These are phyloP conservation scores for Astrocystis sublimbata DNA, from an alignment of 495 filamentous ascomycete genomes.

Conservation along the genomic window DNA sequence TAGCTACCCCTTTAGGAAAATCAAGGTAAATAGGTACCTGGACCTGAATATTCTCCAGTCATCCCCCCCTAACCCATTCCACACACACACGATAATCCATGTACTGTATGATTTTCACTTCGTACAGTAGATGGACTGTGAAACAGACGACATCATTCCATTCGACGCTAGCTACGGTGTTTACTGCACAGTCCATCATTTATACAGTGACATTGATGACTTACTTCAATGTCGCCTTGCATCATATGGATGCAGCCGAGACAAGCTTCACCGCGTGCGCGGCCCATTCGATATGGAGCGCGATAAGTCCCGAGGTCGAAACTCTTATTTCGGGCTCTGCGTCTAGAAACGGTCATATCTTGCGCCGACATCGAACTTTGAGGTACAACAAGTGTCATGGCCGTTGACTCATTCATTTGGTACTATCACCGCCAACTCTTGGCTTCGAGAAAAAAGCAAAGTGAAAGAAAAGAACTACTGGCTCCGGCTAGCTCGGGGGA, in stretches of 20 bases:
- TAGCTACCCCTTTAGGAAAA: slow-evolving; percentile 16
- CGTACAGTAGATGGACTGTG: not conserved
- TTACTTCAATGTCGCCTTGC: slow-evolving; percentile 11
- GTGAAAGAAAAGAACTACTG: not conserved
- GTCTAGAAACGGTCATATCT: slow-evolving; percentile 9
- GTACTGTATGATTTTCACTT: not conserved
- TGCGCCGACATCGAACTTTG: slow-evolving; percentile 15
- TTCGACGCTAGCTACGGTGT: slow-evolving; percentile 2
- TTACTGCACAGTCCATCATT: slow-evolving; percentile 6
- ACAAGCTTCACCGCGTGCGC: slow-evolving; percentile 17
- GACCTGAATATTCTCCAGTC: not conserved
- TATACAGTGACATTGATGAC: slow-evolving; percentile 18
- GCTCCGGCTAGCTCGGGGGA: slow-evolving; percentile 10
- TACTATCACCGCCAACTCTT: slow-evolving; percentile 10
- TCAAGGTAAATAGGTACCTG: not conserved
- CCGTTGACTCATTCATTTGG: not conserved
- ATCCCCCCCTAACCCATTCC: not conserved
- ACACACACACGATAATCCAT: not conserved
- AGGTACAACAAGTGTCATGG: not conserved
- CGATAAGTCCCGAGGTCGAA: not conserved
- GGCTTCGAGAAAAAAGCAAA: slow-evolving; percentile 16
- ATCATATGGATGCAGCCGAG: slow-evolving; percentile 21
- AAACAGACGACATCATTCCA: not conserved
- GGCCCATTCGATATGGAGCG: not conserved
- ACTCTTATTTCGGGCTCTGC: slow-evolving; percentile 3